Evolutionary conservation across 2,329 filamentous ascomycete species (phyloP), one percentile per base, ranked within the genome.

Genomic region (Fusarium sp.): DNA sequence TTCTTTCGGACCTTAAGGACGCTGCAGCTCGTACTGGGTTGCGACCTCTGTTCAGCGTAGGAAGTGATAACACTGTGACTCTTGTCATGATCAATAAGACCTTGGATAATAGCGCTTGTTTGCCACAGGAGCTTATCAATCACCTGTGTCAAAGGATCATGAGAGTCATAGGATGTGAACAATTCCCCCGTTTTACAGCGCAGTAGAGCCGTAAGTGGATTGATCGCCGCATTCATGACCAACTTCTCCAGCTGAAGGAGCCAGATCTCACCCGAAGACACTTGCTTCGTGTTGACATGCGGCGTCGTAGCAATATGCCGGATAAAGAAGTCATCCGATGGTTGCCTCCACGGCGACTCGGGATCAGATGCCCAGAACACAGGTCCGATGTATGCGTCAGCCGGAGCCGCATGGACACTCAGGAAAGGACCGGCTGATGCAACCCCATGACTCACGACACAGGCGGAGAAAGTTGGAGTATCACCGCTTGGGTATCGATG

Each of bases 381-480:
- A 20, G 60, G 61, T 2, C 64, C 64, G 17, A 67, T 58, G 15
- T 36, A 67, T 28, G 52, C 51, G n/a, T 67, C 64, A 20, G 60
- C 64, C 0, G 39, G 60, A 52, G 45, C 60, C 14, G 64, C 45
- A 44, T 65, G 60, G 17, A 67, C 28, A 33, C 64, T 67, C 18
- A 64, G 12, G 18, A 67, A 67, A 7, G 64, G 60, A 1, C 64
- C 64, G 20, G 60, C 52, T 20, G 64, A 65, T 22, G 60, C 42
- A 22, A 67, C 60, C 5, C 64, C 60, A 33, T 67, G 64, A 39
- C 49, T 65, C 20, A 67, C 60, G 10, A 65, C 60, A 6, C 64
- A 67, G 4, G 60, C 52, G 10, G 64, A 67, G 15, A 67, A 65
- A 10, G 39, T 58, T 4, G 64, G 64, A 7, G 39, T 14, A 6